Evolutionary conservation across 106 monocot genomes (phyloP).

Genomic region (Acorus gramineus): DNA sequence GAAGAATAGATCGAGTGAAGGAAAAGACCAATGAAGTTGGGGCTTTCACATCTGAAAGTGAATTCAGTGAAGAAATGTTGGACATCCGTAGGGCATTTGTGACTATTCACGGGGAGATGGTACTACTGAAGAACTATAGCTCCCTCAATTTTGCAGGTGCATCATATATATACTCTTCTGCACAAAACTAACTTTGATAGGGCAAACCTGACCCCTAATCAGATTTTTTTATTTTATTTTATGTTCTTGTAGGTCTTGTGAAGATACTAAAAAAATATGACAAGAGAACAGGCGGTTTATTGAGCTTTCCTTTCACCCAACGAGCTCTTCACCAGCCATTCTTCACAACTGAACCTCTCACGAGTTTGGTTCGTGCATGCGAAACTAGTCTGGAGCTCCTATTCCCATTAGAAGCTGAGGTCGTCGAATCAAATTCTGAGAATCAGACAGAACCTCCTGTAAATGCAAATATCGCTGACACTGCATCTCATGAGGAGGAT

Average conservation of each 20-base stretch:
- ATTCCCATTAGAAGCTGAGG: slow-evolving; percentile 74
- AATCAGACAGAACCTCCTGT: slow-evolving; percentile 1
- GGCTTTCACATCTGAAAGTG: slow-evolving; percentile 38
- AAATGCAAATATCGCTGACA: slow-evolving; percentile 3
- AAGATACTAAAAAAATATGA: slow-evolving; percentile 96
- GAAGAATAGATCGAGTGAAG: slow-evolving; percentile 60
- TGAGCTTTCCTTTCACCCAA: slow-evolving; percentile 73
- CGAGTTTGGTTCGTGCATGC: slow-evolving; percentile 68
- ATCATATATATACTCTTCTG: slow-evolving; percentile 1
- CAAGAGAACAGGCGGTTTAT: slow-evolving; percentile 76
- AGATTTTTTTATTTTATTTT: not conserved
- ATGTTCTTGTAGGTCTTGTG: slow-evolving; percentile 44
- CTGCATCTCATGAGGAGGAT: slow-evolving; percentile 29
- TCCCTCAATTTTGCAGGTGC: slow-evolving; percentile 92
- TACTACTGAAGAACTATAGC: slow-evolving; percentile 90
- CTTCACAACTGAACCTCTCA: slow-evolving; percentile 79
- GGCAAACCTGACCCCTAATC: not conserved
- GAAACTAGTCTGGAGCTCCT: slow-evolving; percentile 86
- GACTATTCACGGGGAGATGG: slow-evolving; percentile 96
- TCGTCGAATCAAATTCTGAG: slow-evolving; percentile 30
- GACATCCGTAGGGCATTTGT: slow-evolving; percentile 88
- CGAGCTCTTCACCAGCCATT: slow-evolving; percentile 80
- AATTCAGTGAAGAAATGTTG: slow-evolving; percentile 77
- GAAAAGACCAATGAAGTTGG: slow-evolving; percentile 23
- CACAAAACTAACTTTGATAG: not conserved